Base-by-base conservation (phyloP, 345 rosid genomes). In the Physaria fendleri region DNA sequence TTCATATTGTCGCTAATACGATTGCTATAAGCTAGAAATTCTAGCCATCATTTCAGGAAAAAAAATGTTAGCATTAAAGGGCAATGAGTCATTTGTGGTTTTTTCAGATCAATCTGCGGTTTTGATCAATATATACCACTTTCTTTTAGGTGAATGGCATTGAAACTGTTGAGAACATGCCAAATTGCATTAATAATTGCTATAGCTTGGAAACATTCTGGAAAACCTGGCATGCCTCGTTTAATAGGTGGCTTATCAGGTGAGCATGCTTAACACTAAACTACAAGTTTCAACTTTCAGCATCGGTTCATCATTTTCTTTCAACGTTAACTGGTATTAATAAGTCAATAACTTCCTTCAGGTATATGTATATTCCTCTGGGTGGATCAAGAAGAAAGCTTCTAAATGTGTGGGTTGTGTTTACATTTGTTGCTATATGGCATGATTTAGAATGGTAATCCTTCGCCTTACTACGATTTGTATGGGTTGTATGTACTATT, bases 201-300 rank as follows among this genome's bases (percentile, higher is more conserved):
- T 77, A 83, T 72, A 80, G 80, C 72, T 67, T 92, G 72, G 97
- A 92, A 82, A 72, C 77, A 24, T 92, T 92, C 71, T 92, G 98
- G 98, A 92, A 88, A 86, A 88, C 76, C 45, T 92, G 98, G 98
- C 98, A 92, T 64, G 98, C 98, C 6, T 88, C 98, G 7, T 92
- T 67, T 77, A 92, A 92, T 75, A 92, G 86, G 80, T 92, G 98
- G 98, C 87, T 92, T 68, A 95, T 92, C 71, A 85, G 98, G 98
- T 88, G 66, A 59, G 18, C 62, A 43, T 64, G 38, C 33, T 60
- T 16, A 49, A 23, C 48, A 56, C 33, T 49, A 49, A 38, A 40
- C 52, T 62, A 41, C 9, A 59, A 44, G 41, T 56, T 59, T 65
- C 64, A 29, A 24, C 24, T 21, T 5, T 11, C 27, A 53, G 5